Base-by-base conservation (phyloP, 2,329 filamentous ascomycete species). In the Rachicladosporium sp. region DNA sequence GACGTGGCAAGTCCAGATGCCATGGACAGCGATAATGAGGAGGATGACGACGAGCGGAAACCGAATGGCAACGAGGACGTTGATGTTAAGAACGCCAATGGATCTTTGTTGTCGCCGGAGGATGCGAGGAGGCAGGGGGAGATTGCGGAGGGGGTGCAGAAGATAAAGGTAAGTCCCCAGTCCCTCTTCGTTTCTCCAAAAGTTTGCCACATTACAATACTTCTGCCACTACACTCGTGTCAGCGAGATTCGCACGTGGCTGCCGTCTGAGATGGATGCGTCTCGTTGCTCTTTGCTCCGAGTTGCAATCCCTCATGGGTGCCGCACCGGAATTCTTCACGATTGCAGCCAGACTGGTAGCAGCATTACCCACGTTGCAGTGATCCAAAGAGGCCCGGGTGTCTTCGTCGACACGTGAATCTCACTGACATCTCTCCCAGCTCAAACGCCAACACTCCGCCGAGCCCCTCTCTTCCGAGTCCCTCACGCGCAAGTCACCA, bases 381-480 rank as follows among this genome's bases (percentile, higher is more conserved):
- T 19, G 15, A 19, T 19, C 15, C 15, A 19, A 19, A 19, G 15
- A 19, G 15, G 15, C 15, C 15, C 15, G 5, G 15, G 15, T 19
- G 15, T 19, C 15, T 19, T 3, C 15, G 15, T 19, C 23, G 34
- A 38, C 3, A 10, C 10, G 30, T 32, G 10, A 32, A 12, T 32
- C 30, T 9, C 3, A 41, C 44, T 48, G 41, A 54, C 60, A 46
- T 41, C 5, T 15, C 4, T 29, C 30, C 52, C 53, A 88, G 83
- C 76, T 89, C 46, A 89, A 89, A 68, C 74, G 83, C 47, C 80
- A 82, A 47, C 82, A 86, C 57, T 88, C 83, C 7, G 74, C 73
- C 31, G 83, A 87, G 37, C 78, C 77, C 8, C 67, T 81, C 13
- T 69, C 67, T 52, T 55, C 57, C 46, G 55, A 46, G 5, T 45